These are phyloP conservation scores for Amoebophrya sp. DNA, from an alignment of 169 alveolate genomes.

Conservation along the genomic window DNA sequence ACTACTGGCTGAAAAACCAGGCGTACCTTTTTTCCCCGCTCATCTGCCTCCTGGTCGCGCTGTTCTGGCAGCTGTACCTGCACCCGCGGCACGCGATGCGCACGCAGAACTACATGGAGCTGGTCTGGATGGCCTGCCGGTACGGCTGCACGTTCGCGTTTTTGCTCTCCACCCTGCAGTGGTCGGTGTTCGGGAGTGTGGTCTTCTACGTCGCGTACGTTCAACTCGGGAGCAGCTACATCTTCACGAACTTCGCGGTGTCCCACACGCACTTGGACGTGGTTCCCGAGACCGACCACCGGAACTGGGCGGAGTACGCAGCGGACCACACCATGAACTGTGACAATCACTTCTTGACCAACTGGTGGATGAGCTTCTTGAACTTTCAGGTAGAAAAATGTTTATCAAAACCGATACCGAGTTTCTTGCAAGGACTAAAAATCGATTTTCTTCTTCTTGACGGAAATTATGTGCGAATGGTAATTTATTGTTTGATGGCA, in stretches of 20 bases:
- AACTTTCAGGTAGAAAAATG: conserved; percentile 34
- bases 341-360: neutral
- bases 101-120: neutral
- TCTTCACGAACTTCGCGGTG: conserved; percentile 29
- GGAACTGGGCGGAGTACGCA: conserved; percentile 33
- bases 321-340: conserved; percentile 30
- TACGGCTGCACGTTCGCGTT: no score
- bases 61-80: conserved; percentile 40
- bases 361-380: conserved; percentile 37
- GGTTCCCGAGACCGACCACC: neutral
- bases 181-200: neutral
- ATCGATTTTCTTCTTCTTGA: no score
- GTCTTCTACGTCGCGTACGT: neutral
- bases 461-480: no score
- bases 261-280: conserved; percentile 31
- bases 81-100: conserved; percentile 32
- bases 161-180: no score
- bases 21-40: conserved; percentile 7
- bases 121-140: neutral
- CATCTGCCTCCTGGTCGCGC: neutral
- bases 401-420: no score
- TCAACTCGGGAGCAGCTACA: conserved; percentile 18
- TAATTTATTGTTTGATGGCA: no score
- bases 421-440: no score
- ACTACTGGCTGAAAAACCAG: conserved; percentile 22